A percentile compares a stretch with the other conserved stretches of the same genome.
Conservation (phyloP, 805 yeast genomes). For the Candida sakaeoensis region DNA sequence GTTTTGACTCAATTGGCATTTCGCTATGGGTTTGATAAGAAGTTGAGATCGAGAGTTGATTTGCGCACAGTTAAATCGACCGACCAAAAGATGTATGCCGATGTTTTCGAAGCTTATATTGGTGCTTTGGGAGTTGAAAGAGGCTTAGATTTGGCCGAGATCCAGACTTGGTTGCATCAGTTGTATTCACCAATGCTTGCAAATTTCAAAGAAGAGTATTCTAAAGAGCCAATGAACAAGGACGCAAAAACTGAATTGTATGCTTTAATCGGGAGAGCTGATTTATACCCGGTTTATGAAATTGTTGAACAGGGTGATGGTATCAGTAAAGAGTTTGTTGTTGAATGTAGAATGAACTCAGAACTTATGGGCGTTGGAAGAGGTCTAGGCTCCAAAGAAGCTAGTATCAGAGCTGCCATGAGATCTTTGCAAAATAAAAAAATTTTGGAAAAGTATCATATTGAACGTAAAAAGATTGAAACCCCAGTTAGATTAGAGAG, state of each 20-base stretch:
- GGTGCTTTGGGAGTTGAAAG: constrained; percentile 76
- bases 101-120: constrained; percentile 88
- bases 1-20: constrained; percentile 68
- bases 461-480: constrained; percentile 17
- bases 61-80: constrained; percentile 45
- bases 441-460: constrained; percentile 60
- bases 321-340: constrained; percentile 49
- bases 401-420: constrained; percentile 85
- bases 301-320: constrained; percentile 46
- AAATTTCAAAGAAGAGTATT: constrained; percentile 28
- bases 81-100: constrained; percentile 74
- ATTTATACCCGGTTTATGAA: constrained; percentile 57
- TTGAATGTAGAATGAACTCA: constrained; percentile 61
- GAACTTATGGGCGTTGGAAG: constrained; percentile 69
- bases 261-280: constrained; percentile 73
- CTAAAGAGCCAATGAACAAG: constrained; percentile 42
- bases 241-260: constrained; percentile 79
- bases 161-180: constrained; percentile 54
- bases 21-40: constrained; percentile 61
- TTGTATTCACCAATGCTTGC: constrained; percentile 46
- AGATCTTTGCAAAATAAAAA: constrained; percentile 59
- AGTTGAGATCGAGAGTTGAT: constrained; percentile 49
- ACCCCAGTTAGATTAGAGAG: constrained; percentile 7
- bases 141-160: constrained; percentile 41
- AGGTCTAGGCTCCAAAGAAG: constrained; percentile 68